Evolutionary conservation across 78 protist species (phyloP).

Genomic region (slime mould (Dictyostelium discoideum)): dicty_2.7 NC_007088.5:4458501-4459000

Average conservation of each 20-base stretch:
- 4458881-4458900: slow-evolving; percentile 82
- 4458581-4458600: background rate
- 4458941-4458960: slow-evolving; percentile 29
- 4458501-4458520: slow-evolving; percentile 72
- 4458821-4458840: slow-evolving; percentile 44
- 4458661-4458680: slow-evolving; percentile 66
- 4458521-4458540: slow-evolving; percentile 67
- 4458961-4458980: slow-evolving; percentile 33
- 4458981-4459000: slow-evolving; percentile 67
- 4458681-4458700: slow-evolving; percentile 61
- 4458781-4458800: slow-evolving; percentile 53
- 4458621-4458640: background rate
- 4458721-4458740: slow-evolving; percentile 64
- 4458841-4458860: slow-evolving; percentile 71
- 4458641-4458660: background rate
- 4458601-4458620: background rate
- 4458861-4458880: slow-evolving; percentile 69
- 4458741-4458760: slow-evolving; percentile 66
- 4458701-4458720: slow-evolving; percentile 49
- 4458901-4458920: slow-evolving; percentile 41
- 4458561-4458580: slow-evolving; percentile 33
- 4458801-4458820: slow-evolving; percentile 68
- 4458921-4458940: slow-evolving; percentile 58
- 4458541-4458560: slow-evolving; percentile 77
- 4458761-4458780: slow-evolving; percentile 71